phyloP scores from a whole-genome alignment of 129 eudicot species.

The Tanacetum coccineum region DNA sequence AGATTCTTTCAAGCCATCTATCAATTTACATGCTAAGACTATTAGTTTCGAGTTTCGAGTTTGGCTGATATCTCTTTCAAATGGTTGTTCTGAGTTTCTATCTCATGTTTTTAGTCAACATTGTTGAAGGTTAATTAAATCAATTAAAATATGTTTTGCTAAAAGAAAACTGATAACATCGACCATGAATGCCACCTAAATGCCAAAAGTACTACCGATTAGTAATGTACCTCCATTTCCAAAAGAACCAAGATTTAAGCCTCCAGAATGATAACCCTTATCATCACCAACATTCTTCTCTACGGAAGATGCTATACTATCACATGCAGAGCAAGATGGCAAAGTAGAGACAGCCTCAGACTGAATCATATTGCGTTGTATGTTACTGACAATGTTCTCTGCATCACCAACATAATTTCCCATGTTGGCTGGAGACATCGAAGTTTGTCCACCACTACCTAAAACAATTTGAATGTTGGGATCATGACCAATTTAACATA shows the following conservation, averaged over 20 bases:
- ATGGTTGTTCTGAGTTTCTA: too few species aligned
- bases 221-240: slow-evolving; percentile 56
- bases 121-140: not conserved
- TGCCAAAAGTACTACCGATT: not conserved
- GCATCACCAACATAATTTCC: slow-evolving; percentile 34
- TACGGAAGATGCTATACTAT: slow-evolving; percentile 26
- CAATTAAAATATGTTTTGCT: not conserved
- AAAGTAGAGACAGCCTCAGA: slow-evolving; percentile 31
- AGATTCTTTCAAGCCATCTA: too few species aligned
- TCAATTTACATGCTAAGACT: too few species aligned
- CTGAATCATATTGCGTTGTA: slow-evolving; percentile 14
- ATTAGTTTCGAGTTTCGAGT: too few species aligned
- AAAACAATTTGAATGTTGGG: slow-evolving; percentile 19
- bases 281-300: slow-evolving; percentile 5
- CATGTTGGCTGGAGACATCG: slow-evolving; percentile 36
- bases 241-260: slow-evolving; percentile 58
- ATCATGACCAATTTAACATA: slow-evolving; percentile 2
- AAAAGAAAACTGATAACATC: not conserved
- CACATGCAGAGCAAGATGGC: slow-evolving; percentile 29
- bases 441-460: slow-evolving; percentile 40
- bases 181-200: not conserved
- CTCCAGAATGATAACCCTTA: slow-evolving; percentile 21
- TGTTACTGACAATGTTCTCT: slow-evolving; percentile 27
- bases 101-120: too few species aligned
- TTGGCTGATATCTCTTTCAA: too few species aligned